Conservation (phyloP, 2,329 filamentous ascomycete genomes). For the Geosmithia flava region DNA sequence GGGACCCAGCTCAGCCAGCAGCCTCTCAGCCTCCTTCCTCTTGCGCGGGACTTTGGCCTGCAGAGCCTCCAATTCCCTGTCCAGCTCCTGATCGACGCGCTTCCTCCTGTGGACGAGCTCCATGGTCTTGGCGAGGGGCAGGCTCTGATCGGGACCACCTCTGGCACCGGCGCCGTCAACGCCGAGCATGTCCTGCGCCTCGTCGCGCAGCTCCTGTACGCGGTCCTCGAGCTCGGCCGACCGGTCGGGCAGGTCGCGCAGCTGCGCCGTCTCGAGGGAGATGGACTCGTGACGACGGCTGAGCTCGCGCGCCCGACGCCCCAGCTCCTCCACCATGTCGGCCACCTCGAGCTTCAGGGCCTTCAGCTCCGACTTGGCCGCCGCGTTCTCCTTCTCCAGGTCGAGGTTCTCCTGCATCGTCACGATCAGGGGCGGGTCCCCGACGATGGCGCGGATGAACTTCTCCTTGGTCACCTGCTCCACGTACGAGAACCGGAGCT, state of each 20-base stretch:
- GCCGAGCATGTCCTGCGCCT: slow-evolving; percentile 18
- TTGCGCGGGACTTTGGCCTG: slow-evolving; percentile 52
- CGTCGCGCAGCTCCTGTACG: slow-evolving; percentile 30
- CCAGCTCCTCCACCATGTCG: slow-evolving; percentile 60
- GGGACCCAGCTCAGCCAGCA: slow-evolving; percentile 55
- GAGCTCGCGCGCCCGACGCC: slow-evolving; percentile 48
- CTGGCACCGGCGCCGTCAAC: slow-evolving; percentile 20
- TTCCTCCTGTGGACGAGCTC: slow-evolving; percentile 38
- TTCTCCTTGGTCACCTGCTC: slow-evolving; percentile 99
- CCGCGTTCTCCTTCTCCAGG: slow-evolving; percentile 56
- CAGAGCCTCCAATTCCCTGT: slow-evolving; percentile 51
- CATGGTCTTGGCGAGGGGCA: slow-evolving; percentile 46
- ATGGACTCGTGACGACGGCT: slow-evolving; percentile 39
- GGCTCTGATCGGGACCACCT: slow-evolving; percentile 12
- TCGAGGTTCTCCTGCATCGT: slow-evolving; percentile 70
- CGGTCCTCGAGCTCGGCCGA: slow-evolving; percentile 34
- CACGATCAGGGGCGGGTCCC: slow-evolving; percentile 78
- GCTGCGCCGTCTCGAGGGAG: slow-evolving; percentile 30
- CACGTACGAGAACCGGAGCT: slow-evolving; percentile 92
- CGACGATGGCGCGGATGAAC: slow-evolving; percentile 85
- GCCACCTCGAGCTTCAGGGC: slow-evolving; percentile 69
- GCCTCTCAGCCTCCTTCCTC: slow-evolving; percentile 51
- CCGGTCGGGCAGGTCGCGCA: slow-evolving; percentile 38
- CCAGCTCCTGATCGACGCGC: slow-evolving; percentile 39
- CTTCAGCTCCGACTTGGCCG: slow-evolving; percentile 65